Base-by-base conservation (phyloP, 192 early-diverging fungal species). In the Backusella circina region DNA sequence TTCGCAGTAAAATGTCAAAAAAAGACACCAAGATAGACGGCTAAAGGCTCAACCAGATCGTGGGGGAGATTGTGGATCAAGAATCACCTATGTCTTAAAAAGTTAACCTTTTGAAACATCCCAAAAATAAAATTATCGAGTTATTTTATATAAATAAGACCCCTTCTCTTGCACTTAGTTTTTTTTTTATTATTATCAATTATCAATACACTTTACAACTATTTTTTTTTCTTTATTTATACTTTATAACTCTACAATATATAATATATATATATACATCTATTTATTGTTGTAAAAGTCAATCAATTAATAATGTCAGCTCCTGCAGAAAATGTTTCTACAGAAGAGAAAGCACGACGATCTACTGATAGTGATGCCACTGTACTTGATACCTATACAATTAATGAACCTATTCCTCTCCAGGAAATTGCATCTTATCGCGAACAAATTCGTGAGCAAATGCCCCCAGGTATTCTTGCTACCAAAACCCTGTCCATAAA, bases 381-480 rank as follows among this genome's bases (percentile, higher is more conserved):
- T 31, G 54, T 73, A 8, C 54, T 35, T 15, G 71, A 73, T 36
- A 37, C 36, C 21, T 73, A 38, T 23, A 54, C 71, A 2, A 54
- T 73, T 16, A 73, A 65, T 30, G 35, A 73, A 31, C 69, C 69
- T 16, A 70, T 26, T 30, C 69, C 69, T 18, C 69, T 70, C 39
- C 69, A 70, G 23, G 69, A 70, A 47, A 28, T 70, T 23, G 37
- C 69, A 47, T 70, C 69, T 1, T 70, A 70, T 66, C 38, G 37
- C 21, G 73, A 74, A 47, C 61, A 74, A 31, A 66, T 74, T 23
- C 65, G 51, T 26, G 61, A 74, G 1, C 61, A 64, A n/a, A n/a
- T 74, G 28, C 73, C 73, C 44, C 61, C 73, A n/a, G 73, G 73
- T 47, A 65, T 74, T 4, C 32, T 74, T 21, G 15, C 67, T n/a